Conservation (phyloP, 2,329 filamentous ascomycete genomes). For the Cladophialophora chaetospira region DNA sequence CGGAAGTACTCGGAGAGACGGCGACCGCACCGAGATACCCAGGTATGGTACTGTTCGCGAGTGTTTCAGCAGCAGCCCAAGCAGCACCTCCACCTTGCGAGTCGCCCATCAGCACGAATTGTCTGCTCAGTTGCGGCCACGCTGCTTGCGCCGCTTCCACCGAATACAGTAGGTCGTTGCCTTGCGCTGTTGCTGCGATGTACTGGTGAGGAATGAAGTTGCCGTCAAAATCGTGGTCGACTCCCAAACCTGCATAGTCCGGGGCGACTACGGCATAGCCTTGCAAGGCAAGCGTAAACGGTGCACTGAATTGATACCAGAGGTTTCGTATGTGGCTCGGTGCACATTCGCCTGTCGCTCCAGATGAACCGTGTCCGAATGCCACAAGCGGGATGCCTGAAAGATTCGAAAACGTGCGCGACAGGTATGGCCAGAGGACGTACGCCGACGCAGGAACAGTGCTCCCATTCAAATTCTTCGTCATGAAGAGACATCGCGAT, state of each 20-base stretch:
- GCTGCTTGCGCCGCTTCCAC: constrained; percentile 46
- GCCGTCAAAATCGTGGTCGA: constrained; percentile 40
- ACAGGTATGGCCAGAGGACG: constrained; percentile 53
- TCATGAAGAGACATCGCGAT: constrained; percentile 54
- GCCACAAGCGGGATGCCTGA: constrained; percentile 41
- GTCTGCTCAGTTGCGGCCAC: constrained; percentile 36
- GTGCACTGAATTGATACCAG: constrained; percentile 44
- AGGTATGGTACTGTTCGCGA: constrained; percentile 35
- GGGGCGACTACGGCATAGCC: constrained; percentile 51
- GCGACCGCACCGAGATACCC: background rate
- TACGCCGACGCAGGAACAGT: constrained; percentile 52
- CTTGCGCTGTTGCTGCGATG: constrained; percentile 41
- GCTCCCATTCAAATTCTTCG: constrained; percentile 49
- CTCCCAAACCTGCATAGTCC: constrained; percentile 51
- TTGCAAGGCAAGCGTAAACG: constrained; percentile 44
- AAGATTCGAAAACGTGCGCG: constrained; percentile 25
- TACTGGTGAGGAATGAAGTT: constrained; percentile 46
- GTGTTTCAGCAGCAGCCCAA: constrained; percentile 45
- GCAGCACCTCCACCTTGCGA: constrained; percentile 51
- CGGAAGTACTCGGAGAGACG: background rate
- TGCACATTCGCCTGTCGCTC: constrained; percentile 43
- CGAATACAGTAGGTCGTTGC: constrained; percentile 49
- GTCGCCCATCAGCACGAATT: constrained; percentile 52
- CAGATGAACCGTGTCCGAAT: constrained; percentile 52
- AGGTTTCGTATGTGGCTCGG: constrained; percentile 48